These are phyloP conservation scores for Hypomontagnella submonticulosa DNA, from an alignment of 495 filamentous ascomycete genomes.

Conservation along the genomic window DNA sequence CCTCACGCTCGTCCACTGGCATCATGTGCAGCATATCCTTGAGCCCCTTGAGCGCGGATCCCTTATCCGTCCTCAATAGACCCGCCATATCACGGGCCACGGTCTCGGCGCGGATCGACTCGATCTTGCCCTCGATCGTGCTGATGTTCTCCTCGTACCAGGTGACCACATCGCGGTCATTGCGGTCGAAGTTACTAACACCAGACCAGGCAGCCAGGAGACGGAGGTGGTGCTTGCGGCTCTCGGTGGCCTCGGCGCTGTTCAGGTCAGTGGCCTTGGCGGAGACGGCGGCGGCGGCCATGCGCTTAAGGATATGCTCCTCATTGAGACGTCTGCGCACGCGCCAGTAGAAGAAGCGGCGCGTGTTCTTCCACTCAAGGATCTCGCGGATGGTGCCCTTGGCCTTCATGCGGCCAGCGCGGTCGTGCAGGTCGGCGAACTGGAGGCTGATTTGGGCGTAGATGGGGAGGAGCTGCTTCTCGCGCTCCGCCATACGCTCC, in stretches of 20 bases:
- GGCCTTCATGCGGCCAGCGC: conserved; percentile 96
- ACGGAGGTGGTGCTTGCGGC: conserved; percentile 70
- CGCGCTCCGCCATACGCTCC: conserved; percentile 84
- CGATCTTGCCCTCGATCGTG: conserved; percentile 79
- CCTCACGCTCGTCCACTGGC: conserved; percentile 87
- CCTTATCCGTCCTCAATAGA: conserved; percentile 72
- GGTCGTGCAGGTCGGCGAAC: conserved; percentile 97
- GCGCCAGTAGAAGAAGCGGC: conserved; percentile 99
- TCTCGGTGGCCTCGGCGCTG: conserved; percentile 55
- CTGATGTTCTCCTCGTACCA: conserved; percentile 99
- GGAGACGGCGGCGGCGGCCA: conserved; percentile 66
- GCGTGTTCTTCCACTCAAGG: conserved; percentile 86
- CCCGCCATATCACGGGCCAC: conserved; percentile 81
- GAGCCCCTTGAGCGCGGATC: conserved; percentile 81
- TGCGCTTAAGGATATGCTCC: conserved; percentile 91
- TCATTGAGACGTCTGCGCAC: conserved; percentile 96
- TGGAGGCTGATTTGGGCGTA: conserved; percentile 94
- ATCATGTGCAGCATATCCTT: conserved; percentile 85
- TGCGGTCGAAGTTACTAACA: conserved; percentile 74
- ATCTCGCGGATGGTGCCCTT: conserved; percentile 90
- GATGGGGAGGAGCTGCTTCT: conserved; percentile 88
- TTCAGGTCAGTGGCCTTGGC: conserved; percentile 52
- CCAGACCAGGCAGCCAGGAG: conserved; percentile 82
- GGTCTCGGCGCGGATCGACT: conserved; percentile 78
- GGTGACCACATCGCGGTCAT: conserved; percentile 84